phyloP scores from a whole-genome alignment of 768 basidiomycete species.

The Amanita exitialis region DNA sequence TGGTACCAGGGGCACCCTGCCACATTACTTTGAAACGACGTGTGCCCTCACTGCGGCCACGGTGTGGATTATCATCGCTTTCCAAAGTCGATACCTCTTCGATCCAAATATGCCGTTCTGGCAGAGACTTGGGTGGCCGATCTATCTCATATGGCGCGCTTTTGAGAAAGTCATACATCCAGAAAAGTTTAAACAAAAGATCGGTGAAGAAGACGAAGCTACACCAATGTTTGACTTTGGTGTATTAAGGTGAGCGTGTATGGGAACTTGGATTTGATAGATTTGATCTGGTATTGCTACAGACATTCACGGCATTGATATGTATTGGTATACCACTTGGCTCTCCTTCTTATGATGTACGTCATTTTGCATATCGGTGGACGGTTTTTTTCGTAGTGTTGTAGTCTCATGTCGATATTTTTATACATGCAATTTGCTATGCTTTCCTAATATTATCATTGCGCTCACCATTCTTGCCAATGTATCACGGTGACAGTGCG shows the following conservation, averaged over 20 bases:
- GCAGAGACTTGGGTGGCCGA: constrained; percentile 27
- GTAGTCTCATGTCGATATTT: no score
- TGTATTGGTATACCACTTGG: no score
- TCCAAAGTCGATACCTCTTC: constrained; percentile 36
- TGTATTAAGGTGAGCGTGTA: not conserved
- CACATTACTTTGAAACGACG: constrained; percentile 31
- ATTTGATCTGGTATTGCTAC: no score
- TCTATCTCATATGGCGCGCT: constrained; percentile 11
- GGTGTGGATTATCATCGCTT: constrained; percentile 48
- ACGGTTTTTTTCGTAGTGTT: no score
- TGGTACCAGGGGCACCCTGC: constrained; percentile 25
- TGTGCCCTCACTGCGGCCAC: constrained; percentile 38
- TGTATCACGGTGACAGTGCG: no score
- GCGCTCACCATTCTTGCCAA: no score
- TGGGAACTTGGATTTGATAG: no score
- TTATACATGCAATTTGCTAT: no score
- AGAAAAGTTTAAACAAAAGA: not conserved
- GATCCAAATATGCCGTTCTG: constrained; percentile 15
- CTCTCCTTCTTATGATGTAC: no score
- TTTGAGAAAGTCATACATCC: not conserved
- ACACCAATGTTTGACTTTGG: not conserved
- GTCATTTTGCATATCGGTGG: no score
- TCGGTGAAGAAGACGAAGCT: not conserved
- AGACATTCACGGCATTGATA: no score
- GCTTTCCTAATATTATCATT: no score